Evolutionary conservation across 2,329 filamentous ascomycete species (phyloP).

Genomic region (Piedraia hortae): DNA sequence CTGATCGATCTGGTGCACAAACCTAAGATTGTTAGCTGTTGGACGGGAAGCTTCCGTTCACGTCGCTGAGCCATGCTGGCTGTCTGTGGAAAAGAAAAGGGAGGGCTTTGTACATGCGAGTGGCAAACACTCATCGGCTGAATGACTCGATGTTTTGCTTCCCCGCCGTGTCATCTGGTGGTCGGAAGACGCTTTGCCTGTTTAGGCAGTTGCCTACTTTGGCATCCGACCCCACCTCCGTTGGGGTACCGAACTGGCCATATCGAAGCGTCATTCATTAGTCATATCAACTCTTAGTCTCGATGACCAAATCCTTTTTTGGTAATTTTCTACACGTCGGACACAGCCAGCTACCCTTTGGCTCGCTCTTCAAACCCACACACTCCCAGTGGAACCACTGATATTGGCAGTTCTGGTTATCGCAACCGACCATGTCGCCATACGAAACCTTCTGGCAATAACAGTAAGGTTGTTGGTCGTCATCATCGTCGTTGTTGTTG

Average conservation of each 20-base stretch:
- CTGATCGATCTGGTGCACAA: conserved; percentile 8
- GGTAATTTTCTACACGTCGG: conserved; percentile 13
- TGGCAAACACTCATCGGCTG: no score
- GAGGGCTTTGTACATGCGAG: no score
- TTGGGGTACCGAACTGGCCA: no score
- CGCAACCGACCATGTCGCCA: conserved; percentile 71
- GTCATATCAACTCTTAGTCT: no score
- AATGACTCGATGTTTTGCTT: no score
- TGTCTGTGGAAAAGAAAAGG: no score
- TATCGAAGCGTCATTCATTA: no score
- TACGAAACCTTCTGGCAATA: conserved; percentile 60
- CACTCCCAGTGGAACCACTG: conserved; percentile 72
- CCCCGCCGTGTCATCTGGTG: no score
- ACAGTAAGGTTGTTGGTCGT: conserved; percentile 40
- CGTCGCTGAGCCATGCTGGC: no score
- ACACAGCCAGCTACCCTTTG: conserved; percentile 24
- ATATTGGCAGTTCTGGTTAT: conserved; percentile 53
- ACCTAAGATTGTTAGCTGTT: conserved; percentile 58
- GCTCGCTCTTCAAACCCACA: conserved; percentile 22
- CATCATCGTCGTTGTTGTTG: conserved; percentile 14
- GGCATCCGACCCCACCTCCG: no score
- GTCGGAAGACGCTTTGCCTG: no score
- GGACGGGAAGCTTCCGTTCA: conserved; percentile 35
- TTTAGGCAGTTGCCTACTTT: no score
- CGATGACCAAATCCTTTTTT: conserved; percentile 7